Evolutionary conservation across 2,329 filamentous ascomycete species (phyloP).

Genomic region (Westerdykella ornata): DNA sequence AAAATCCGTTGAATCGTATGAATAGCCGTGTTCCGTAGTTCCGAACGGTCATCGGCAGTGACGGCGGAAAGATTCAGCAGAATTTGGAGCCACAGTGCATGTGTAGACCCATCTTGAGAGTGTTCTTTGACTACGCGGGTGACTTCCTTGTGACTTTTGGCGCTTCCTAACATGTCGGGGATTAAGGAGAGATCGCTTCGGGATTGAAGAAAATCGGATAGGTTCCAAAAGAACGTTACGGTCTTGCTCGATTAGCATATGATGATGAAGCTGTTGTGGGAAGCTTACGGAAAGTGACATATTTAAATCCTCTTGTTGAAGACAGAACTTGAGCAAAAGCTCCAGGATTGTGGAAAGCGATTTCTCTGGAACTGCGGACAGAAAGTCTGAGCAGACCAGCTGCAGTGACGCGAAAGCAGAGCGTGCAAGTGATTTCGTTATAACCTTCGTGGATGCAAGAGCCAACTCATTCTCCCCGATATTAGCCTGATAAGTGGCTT

Average conservation of each 20-base stretch:
- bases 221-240: slow-evolving; percentile 91
- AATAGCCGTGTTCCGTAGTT: slow-evolving; percentile 79
- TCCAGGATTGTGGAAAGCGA: slow-evolving; percentile 74
- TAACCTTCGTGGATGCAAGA: slow-evolving; percentile 23
- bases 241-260: slow-evolving; percentile 48
- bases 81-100: slow-evolving; percentile 72
- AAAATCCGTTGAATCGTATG: slow-evolving; percentile 89
- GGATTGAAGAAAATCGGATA: slow-evolving; percentile 73
- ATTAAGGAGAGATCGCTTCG: slow-evolving; percentile 40
- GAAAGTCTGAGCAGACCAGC: slow-evolving; percentile 89
- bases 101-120: slow-evolving; percentile 55
- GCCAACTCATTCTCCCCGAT: neutral
- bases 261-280: neutral
- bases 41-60: slow-evolving; percentile 63
- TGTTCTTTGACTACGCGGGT: slow-evolving; percentile 53
- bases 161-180: slow-evolving; percentile 14
- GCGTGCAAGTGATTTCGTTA: slow-evolving; percentile 69
- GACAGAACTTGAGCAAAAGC: slow-evolving; percentile 81
- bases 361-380: slow-evolving; percentile 63
- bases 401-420: slow-evolving; percentile 85
- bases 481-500: slow-evolving; percentile 27
- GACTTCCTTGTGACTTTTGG: slow-evolving; percentile 46
- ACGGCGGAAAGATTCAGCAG: slow-evolving; percentile 64
- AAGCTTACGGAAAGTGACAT: slow-evolving; percentile 78
- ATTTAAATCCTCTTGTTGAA: slow-evolving; percentile 86